Evolutionary conservation across 176 grass and related monocot genomes (phyloP).

Genomic region (Paspalum notatum): DNA sequence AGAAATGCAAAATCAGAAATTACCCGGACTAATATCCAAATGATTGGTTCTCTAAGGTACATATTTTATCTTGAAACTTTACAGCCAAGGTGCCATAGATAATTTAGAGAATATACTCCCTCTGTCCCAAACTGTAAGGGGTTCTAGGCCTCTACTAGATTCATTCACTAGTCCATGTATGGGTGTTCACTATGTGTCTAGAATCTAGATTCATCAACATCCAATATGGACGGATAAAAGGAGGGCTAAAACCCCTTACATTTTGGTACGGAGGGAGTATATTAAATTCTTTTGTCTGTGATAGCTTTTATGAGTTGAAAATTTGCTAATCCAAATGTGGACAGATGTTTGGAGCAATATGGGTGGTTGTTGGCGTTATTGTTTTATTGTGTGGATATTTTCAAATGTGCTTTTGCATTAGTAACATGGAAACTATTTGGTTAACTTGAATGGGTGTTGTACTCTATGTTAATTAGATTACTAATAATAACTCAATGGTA

Average conservation of each 20-base stretch:
- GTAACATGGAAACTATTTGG: not conserved
- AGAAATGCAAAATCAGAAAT: conserved; percentile 80
- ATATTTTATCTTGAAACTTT: conserved; percentile 34
- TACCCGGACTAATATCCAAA: conserved; percentile 92
- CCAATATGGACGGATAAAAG: too few species aligned
- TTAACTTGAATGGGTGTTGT: too few species aligned
- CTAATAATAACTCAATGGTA: not conserved
- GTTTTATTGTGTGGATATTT: not conserved
- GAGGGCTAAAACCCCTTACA: too few species aligned
- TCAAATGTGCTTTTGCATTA: not conserved
- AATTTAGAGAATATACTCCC: not conserved
- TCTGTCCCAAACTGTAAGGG: too few species aligned
- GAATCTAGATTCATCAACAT: too few species aligned
- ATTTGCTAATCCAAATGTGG: not conserved
- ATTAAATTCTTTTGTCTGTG: not conserved
- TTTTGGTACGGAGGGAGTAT: too few species aligned
- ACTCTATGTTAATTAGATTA: not conserved
- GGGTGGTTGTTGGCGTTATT: too few species aligned
- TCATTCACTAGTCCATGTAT: too few species aligned
- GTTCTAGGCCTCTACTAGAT: too few species aligned
- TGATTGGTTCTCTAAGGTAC: conserved; percentile 99
- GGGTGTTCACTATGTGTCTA: too few species aligned
- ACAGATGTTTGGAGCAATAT: not conserved
- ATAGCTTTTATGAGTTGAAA: not conserved
- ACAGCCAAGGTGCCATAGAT: not conserved